Evolutionary conservation across 2,329 filamentous ascomycete genomes (phyloP), one percentile per base, ranked within the genome.

Genomic region (Colletotrichum neosansevieriae): DNA sequence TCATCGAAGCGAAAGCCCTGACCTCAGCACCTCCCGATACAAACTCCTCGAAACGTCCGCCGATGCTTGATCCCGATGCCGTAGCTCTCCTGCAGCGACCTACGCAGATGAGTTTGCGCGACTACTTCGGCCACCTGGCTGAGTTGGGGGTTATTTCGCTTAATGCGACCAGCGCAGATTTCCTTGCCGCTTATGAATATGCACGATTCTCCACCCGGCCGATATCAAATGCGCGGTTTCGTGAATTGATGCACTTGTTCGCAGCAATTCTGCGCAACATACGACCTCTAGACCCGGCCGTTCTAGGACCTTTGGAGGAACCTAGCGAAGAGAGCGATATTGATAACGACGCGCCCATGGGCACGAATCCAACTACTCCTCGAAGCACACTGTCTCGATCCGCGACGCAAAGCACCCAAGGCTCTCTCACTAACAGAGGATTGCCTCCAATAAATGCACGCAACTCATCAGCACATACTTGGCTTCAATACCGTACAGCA

Each of bases 1-100:
- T 98, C 32, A 92, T 98, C 71, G 95, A 98, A 81, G 95, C 93
- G 10, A 95, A 95, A 78, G 95, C 94, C 1, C 89, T 98, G n/a
- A 94, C 93, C 0, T 86, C 97, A 42, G 93, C 92, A 0, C 93
- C 91, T 34, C 82, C 84, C 0, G 83, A 81, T 71, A 81, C 77
- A 40, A 78, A 74, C 38, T 82, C 81, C 17, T 74, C 74, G 40
- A 74, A 75, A 17, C 78, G 79, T 3, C 79, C 80, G 9, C 81
- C 80, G 15, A 75, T 84, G 21, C 86, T 92, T 2, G 91, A 94
- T 73, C 83, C 88, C 11, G 86, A 90, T 36, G 89, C 92, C 1
- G 88, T 94, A 6, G 87, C 87, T 4, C 79, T 94, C 12, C 85
- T 98, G 6, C 91, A 92, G 74, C 85, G 94, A 60, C 88, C 89